phyloP scores from a whole-genome alignment of 441 rosid genomes.

The Manihot esculenta region DNA sequence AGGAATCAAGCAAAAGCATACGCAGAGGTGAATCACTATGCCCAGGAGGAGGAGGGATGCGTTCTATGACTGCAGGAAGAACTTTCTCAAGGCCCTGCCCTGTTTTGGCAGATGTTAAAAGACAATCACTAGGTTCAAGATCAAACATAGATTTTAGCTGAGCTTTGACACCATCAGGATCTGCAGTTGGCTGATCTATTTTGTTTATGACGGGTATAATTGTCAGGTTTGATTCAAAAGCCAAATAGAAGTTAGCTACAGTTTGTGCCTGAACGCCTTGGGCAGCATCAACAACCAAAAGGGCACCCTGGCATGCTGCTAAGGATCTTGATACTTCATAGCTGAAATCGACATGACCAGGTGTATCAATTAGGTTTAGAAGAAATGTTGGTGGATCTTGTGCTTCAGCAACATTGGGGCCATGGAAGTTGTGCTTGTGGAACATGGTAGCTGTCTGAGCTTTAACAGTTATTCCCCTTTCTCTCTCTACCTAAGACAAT shows the following conservation, averaged over 20 bases:
- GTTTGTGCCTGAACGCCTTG: constrained; percentile 99
- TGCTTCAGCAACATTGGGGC: constrained; percentile 21
- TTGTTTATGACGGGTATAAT: constrained; percentile 89
- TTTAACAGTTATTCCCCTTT: constrained; percentile 96
- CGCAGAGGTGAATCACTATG: constrained; percentile 62
- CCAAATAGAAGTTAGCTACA: constrained; percentile 93
- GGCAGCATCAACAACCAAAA: constrained; percentile 96
- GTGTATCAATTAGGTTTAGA: constrained; percentile 86
- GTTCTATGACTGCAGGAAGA: constrained; percentile 83
- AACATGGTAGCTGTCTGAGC: constrained; percentile 99
- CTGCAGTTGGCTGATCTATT: constrained; percentile 98
- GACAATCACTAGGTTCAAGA: constrained; percentile 73
- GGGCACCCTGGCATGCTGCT: constrained; percentile 98
- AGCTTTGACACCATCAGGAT: constrained; percentile 94
- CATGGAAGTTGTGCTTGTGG: constrained; percentile 36
- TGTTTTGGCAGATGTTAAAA: constrained; percentile 93
- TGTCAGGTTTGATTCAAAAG: constrained; percentile 81
- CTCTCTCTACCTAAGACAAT: constrained; percentile 84
- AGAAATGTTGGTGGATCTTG: constrained; percentile 46
- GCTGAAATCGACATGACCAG: constrained; percentile 98
- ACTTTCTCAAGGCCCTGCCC: constrained; percentile 92
- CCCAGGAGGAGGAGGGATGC: constrained; percentile 92
- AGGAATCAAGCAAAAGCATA: constrained; percentile 89
- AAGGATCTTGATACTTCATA: constrained; percentile 97
- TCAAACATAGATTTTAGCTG: constrained; percentile 96